Conservation (phyloP, 306 rosid genomes). For the Vigna angularis region DNA sequence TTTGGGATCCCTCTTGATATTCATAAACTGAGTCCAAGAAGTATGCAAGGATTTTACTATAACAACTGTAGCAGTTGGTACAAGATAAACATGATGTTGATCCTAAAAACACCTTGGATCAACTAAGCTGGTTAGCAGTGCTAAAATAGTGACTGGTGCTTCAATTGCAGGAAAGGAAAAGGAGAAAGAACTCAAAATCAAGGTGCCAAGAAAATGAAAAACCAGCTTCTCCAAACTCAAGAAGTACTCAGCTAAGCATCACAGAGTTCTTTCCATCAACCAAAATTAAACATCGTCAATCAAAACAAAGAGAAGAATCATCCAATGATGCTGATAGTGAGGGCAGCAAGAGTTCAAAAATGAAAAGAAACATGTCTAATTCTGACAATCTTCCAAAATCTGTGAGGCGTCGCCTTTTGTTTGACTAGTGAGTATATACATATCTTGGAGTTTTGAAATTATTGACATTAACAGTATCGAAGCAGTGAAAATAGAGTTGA, state of each 20-base stretch:
- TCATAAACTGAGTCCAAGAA: neutral
- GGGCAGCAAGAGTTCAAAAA: slow-evolving; percentile 48
- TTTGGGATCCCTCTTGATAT: neutral
- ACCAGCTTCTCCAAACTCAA: slow-evolving; percentile 52
- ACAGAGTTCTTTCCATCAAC: slow-evolving; percentile 73
- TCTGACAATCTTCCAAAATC: slow-evolving; percentile 70
- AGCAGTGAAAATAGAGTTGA: slow-evolving; percentile 22
- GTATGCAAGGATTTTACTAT: slow-evolving; percentile 8
- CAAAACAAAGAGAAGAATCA: slow-evolving; percentile 52
- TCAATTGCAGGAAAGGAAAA: slow-evolving; percentile 64
- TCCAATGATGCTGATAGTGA: slow-evolving; percentile 42
- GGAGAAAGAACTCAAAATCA: slow-evolving; percentile 49
- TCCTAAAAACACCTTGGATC: neutral
- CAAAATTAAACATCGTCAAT: slow-evolving; percentile 49
- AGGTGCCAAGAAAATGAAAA: slow-evolving; percentile 51
- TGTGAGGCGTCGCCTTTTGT: slow-evolving; percentile 86
- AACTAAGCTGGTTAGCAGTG: neutral
- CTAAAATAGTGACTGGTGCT: neutral
- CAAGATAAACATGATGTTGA: slow-evolving; percentile 15
- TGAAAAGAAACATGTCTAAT: slow-evolving; percentile 54
- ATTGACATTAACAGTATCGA: neutral
- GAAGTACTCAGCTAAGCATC: slow-evolving; percentile 63
- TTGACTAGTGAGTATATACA: slow-evolving; percentile 52
- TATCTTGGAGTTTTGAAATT: slow-evolving; percentile 27
- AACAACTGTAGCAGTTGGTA: slow-evolving; percentile 7